Evolutionary conservation across 768 basidiomycete genomes (phyloP).

Genomic region (Trametes gibbosa): DNA sequence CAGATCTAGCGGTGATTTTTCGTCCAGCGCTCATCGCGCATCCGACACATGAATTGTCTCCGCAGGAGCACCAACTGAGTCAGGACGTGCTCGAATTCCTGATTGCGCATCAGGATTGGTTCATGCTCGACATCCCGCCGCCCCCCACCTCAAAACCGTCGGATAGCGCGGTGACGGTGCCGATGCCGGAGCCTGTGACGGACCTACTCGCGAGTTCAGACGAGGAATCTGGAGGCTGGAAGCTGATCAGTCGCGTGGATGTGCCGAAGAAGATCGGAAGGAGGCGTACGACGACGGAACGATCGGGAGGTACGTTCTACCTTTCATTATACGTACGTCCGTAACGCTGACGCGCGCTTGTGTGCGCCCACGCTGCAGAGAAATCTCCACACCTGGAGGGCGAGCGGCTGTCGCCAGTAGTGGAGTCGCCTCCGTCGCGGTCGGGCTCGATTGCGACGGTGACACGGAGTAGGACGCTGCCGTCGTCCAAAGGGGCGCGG

Average conservation of each 20-base stretch:
- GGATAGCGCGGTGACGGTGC: slow-evolving; percentile 14
- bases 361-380: slow-evolving; percentile 19
- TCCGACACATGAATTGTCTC: slow-evolving; percentile 81
- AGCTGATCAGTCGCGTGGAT: slow-evolving; percentile 39
- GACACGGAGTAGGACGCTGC: slow-evolving; percentile 64
- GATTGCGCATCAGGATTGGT: slow-evolving; percentile 95
- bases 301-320: slow-evolving; percentile 23
- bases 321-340: neutral
- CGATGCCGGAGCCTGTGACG: slow-evolving; percentile 33
- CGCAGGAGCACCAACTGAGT: slow-evolving; percentile 81
- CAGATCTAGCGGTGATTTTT: slow-evolving; percentile 96
- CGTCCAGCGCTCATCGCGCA: slow-evolving; percentile 93
- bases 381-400: slow-evolving; percentile 29
- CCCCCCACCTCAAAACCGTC: slow-evolving; percentile 42
- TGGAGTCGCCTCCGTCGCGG: slow-evolving; percentile 40
- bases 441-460: slow-evolving; percentile 38
- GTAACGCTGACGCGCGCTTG: neutral
- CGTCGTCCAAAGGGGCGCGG: slow-evolving; percentile 36
- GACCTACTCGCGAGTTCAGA: slow-evolving; percentile 31
- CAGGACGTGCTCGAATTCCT: slow-evolving; percentile 93
- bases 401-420: slow-evolving; percentile 45
- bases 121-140: slow-evolving; percentile 83
- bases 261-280: slow-evolving; percentile 43
- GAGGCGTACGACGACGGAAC: slow-evolving; percentile 56
- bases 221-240: slow-evolving; percentile 55